A percentile compares a stretch with the other conserved stretches of the same genome.
Conservation (phyloP, 306 rosid genomes). For the Inga leiocalycina region DNA sequence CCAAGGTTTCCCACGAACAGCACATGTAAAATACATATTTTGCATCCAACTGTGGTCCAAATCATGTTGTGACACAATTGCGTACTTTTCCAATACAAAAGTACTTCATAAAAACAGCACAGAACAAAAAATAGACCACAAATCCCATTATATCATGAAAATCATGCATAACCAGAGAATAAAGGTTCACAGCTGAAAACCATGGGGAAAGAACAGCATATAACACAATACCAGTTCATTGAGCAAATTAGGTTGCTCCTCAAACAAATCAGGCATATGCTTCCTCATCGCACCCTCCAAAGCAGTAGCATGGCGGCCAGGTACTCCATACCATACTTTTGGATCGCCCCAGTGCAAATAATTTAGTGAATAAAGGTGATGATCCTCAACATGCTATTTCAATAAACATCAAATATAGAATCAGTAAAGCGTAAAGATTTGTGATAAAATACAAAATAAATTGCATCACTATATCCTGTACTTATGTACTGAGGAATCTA, state of each 20-base stretch:
- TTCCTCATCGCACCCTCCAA: slow-evolving; percentile 83
- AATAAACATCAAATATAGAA: slow-evolving; percentile 39
- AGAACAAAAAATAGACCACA: not conserved
- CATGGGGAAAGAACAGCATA: slow-evolving; percentile 27
- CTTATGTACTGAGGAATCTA: slow-evolving; percentile 3
- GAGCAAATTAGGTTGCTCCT: slow-evolving; percentile 91
- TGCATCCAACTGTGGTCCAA: not conserved
- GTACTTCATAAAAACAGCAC: slow-evolving; percentile 14
- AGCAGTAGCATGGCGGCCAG: slow-evolving; percentile 72
- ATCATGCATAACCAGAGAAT: not conserved
- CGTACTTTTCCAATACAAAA: not conserved
- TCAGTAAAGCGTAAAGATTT: slow-evolving; percentile 19
- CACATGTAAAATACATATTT: slow-evolving; percentile 15
- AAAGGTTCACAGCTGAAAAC: slow-evolving; percentile 23
- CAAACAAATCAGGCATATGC: slow-evolving; percentile 85
- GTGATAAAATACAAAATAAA: slow-evolving; percentile 29
- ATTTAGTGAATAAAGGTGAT: slow-evolving; percentile 93
- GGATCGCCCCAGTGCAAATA: slow-evolving; percentile 94
- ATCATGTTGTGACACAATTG: not conserved
- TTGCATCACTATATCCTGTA: not conserved
- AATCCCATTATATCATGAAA: not conserved
- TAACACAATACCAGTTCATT: slow-evolving; percentile 76
- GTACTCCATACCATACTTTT: slow-evolving; percentile 95
- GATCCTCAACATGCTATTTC: slow-evolving; percentile 96
- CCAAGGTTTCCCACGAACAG: not conserved